These are phyloP conservation scores for Penicillium fuscoglaucum DNA, from an alignment of 2,329 filamentous ascomycete genomes.

Conservation along the genomic window DNA sequence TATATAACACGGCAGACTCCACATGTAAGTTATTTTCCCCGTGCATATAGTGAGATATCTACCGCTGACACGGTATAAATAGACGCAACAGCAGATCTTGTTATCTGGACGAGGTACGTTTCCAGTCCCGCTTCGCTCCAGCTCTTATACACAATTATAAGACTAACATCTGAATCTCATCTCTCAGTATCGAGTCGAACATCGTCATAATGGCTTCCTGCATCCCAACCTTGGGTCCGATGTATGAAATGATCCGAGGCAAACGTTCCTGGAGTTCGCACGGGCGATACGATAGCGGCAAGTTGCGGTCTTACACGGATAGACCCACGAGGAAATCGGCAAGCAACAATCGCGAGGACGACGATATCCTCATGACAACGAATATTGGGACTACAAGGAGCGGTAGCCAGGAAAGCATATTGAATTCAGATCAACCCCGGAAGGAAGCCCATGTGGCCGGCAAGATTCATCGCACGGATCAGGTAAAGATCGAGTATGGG, in stretches of 20 bases:
- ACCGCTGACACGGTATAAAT: not conserved
- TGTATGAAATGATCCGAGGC: constrained; percentile 31
- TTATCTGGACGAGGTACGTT: constrained; percentile 5
- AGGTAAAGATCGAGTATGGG: constrained; percentile 26
- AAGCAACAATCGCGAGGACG: not conserved
- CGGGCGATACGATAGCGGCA: constrained; percentile 2
- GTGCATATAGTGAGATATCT: not conserved
- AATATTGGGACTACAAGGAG: not conserved
- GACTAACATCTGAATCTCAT: not conserved
- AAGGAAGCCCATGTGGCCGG: constrained; percentile 9
- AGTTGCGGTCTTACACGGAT: not conserved
- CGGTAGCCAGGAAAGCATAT: constrained; percentile 23
- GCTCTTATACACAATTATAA: not conserved
- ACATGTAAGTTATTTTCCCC: not conserved
- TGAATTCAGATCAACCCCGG: constrained; percentile 7
- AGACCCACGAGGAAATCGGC: not conserved
- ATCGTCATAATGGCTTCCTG: constrained; percentile 38
- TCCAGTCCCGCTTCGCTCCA: not conserved
- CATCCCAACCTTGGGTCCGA: constrained; percentile 37
- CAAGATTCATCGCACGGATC: constrained; percentile 23
- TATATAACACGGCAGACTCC: constrained; percentile 20
- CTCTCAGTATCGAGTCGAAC: constrained; percentile 33
- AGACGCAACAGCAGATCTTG: constrained; percentile 5
- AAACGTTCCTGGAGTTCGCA: constrained; percentile 21
- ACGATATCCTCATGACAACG: constrained; percentile 1